Conservation (phyloP, 1,284 basidiomycete genomes). For the Ceratobasidium sp. region DNA sequence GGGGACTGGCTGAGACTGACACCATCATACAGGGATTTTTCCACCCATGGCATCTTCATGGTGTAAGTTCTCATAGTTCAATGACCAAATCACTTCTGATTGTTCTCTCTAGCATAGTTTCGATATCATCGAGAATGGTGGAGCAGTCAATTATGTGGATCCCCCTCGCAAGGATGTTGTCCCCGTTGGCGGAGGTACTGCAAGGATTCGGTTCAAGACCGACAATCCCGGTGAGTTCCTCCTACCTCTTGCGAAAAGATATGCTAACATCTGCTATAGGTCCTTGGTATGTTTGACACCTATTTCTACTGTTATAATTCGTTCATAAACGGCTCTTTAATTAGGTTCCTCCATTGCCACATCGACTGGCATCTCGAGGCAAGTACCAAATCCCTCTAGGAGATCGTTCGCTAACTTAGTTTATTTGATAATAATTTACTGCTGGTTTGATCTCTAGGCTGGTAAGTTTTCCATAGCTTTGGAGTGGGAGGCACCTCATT, state of each 20-base stretch:
- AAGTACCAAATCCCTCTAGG: slow-evolving; percentile 43
- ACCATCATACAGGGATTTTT: slow-evolving; percentile 10
- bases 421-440: no score
- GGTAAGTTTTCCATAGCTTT: neutral
- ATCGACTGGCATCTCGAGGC: slow-evolving; percentile 56
- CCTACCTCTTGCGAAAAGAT: neutral
- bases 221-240: slow-evolving; percentile 52
- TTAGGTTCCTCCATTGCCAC: slow-evolving; percentile 55
- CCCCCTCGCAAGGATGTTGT: slow-evolving; percentile 53
- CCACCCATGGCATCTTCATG: slow-evolving; percentile 35
- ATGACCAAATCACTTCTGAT: neutral
- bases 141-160: slow-evolving; percentile 50
- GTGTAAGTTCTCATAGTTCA: slow-evolving; percentile 8
- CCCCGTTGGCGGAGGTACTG: slow-evolving; percentile 45
- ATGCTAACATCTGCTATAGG: slow-evolving; percentile 40
- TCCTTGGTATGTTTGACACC: slow-evolving; percentile 48
- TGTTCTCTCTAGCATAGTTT: slow-evolving; percentile 46
- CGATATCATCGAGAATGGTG: slow-evolving; percentile 51
- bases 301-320: neutral
- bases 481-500: neutral
- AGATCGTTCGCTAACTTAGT: neutral
- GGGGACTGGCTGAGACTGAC: neutral
- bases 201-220: slow-evolving; percentile 54
- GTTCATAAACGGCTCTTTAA: neutral
- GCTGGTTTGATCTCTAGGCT: slow-evolving; percentile 37